These are phyloP conservation scores for Populus hybrid DNA, from an alignment of 441 rosid species.

Conservation along the genomic window DNA sequence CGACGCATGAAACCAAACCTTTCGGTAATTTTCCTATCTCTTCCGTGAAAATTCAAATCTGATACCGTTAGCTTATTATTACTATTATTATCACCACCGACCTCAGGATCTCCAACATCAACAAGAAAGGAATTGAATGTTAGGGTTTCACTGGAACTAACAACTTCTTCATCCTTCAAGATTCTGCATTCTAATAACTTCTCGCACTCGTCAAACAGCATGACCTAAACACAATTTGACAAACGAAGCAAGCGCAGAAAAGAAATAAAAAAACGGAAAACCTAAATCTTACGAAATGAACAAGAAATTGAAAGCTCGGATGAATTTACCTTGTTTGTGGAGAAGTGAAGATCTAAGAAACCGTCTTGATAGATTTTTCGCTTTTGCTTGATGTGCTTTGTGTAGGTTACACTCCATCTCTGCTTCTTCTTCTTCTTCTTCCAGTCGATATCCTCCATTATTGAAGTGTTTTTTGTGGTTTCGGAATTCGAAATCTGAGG, in stretches of 20 bases:
- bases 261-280: neutral
- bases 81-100: conserved; percentile 13
- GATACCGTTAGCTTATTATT: conserved; percentile 9
- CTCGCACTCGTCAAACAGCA: conserved; percentile 66
- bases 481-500: no score
- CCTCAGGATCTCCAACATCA: conserved; percentile 63
- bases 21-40: conserved; percentile 23
- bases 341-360: conserved; percentile 48
- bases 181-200: conserved; percentile 71
- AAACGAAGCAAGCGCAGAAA: conserved; percentile 1
- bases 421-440: conserved; percentile 35
- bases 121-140: conserved; percentile 62
- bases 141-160: conserved; percentile 53
- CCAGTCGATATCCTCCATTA: conserved; percentile 33
- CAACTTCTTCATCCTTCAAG: conserved; percentile 58
- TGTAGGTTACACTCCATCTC: conserved; percentile 76
- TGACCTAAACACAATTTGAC: conserved; percentile 38
- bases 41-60: conserved; percentile 22
- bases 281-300: neutral
- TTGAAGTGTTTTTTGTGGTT: neutral
- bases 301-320: neutral
- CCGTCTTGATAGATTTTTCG: conserved; percentile 84
- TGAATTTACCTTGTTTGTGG: conserved; percentile 47
- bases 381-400: conserved; percentile 82
- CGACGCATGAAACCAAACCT: conserved; percentile 26